These are phyloP conservation scores for Zygoascus tannicola DNA, from an alignment of 805 yeast species.

Conservation along the genomic window DNA sequence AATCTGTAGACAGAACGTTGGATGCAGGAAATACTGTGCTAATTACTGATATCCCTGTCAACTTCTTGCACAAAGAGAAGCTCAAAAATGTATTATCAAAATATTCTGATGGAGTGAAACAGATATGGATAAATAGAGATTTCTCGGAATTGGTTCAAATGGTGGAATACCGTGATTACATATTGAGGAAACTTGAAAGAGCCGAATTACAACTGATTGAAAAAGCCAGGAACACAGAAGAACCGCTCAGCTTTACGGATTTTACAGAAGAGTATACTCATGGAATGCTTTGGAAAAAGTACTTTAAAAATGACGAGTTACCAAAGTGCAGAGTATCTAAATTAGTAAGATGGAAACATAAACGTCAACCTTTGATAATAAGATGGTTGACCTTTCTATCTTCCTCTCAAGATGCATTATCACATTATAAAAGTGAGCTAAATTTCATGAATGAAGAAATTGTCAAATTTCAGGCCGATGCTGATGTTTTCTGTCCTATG, in stretches of 20 bases:
- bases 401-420: background rate
- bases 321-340: slow-evolving; percentile 40
- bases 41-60: slow-evolving; percentile 55
- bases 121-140: slow-evolving; percentile 51
- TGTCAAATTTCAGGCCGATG: slow-evolving; percentile 41
- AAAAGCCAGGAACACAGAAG: slow-evolving; percentile 8
- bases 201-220: slow-evolving; percentile 33
- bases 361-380: background rate
- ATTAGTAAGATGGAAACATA: background rate
- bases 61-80: slow-evolving; percentile 38
- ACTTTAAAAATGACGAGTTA: slow-evolving; percentile 53
- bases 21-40: slow-evolving; percentile 45
- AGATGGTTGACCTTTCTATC: background rate
- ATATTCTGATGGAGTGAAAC: slow-evolving; percentile 46
- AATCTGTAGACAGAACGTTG: slow-evolving; percentile 18
- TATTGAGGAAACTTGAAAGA: slow-evolving; percentile 33
- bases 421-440: slow-evolving; percentile 38
- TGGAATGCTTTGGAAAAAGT: slow-evolving; percentile 28
- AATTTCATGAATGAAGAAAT: slow-evolving; percentile 58
- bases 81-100: slow-evolving; percentile 45
- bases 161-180: slow-evolving; percentile 25
- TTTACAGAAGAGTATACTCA: background rate
- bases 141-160: slow-evolving; percentile 31
- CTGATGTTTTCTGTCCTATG: slow-evolving; percentile 30
- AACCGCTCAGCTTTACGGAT: background rate